Evolutionary conservation across 768 basidiomycete genomes (phyloP), one percentile per base, ranked within the genome.

Genomic region (Leccinum barrowsii): DNA sequence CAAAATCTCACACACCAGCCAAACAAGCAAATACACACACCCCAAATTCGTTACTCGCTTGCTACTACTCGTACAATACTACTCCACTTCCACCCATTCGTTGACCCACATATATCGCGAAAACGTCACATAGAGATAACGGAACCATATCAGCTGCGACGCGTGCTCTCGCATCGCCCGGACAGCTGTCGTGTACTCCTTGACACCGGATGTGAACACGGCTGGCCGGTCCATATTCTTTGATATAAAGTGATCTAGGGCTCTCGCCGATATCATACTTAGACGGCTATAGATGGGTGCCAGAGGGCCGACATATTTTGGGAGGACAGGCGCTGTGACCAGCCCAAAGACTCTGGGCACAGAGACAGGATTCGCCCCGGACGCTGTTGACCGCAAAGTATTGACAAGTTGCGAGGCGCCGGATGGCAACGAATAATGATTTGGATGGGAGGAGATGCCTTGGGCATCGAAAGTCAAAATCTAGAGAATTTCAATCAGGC

Each of bases 61-160:
- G 34, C 12, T 5, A 35, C 13, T 35, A 5, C 5, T 11, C 28
- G n/a, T 46, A 57, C 46, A 30, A 4, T 53, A 42, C 44, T 40
- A 28, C 30, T 35, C 12, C 24, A 90, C 65, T 68, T 85, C 81
- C 2, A 78, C 76, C 83, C 91, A 92, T 62, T 90, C 87, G 61
- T 94, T 94, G 26, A 90, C 83, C 94, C 94, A 96, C 91, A 96
- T 89, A 68, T 94, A 93, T 57, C 88, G 80, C 17, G 91, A 94
- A 67, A 87, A 90, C 21, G 74, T 62, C 40, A 95, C 78, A 67
- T 94, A 90, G 56, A 94, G 74, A 83, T 89, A 92, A 44, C 94
- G 82, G 76, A 93, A 96, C 94, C 94, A 95, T 46, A 85, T 83
- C 58, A 92, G 74, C 76, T 97, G 94, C 59, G 85, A 85, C 55